phyloP scores from a whole-genome alignment of 495 filamentous ascomycete species.

The Oidiodendron maius region DNA sequence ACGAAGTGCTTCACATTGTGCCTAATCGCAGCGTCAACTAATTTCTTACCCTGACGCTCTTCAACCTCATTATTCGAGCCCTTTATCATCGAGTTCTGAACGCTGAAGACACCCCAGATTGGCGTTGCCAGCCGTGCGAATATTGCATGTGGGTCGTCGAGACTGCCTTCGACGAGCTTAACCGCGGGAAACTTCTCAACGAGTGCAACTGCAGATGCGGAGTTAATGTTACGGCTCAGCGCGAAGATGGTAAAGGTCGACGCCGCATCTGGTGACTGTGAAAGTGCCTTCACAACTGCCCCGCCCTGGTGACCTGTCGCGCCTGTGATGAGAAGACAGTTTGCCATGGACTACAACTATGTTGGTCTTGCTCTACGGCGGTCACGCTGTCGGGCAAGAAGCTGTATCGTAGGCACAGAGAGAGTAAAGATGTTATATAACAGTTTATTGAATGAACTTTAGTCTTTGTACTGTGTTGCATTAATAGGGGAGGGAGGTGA shows the following conservation, averaged over 20 bases:
- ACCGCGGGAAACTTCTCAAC: constrained; percentile 29
- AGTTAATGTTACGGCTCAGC: constrained; percentile 55
- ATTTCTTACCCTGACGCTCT: constrained; percentile 53
- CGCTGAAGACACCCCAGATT: constrained; percentile 44
- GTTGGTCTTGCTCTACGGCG: no score
- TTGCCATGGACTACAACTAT: no score
- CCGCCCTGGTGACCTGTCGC: constrained; percentile 72
- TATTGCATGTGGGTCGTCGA: constrained; percentile 27
- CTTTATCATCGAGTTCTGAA: constrained; percentile 26
- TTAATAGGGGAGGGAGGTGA: no score
- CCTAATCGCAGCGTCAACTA: constrained; percentile 57
- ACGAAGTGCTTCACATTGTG: constrained; percentile 60
- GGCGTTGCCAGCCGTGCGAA: constrained; percentile 33
- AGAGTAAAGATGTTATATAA: no score
- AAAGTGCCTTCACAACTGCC: constrained; percentile 51
- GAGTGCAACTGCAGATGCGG: constrained; percentile 47
- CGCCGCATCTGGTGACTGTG: no score
- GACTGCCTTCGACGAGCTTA: constrained; percentile 16
- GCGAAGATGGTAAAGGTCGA: constrained; percentile 57
- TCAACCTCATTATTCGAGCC: constrained; percentile 38
- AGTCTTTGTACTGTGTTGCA: no score
- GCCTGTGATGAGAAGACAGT: constrained; percentile 61
- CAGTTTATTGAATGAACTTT: no score
- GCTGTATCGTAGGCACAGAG: no score
- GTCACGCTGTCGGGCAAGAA: no score